Evolutionary conservation across 306 rosid species (phyloP).

Genomic region (Luffa acutangula): DNA sequence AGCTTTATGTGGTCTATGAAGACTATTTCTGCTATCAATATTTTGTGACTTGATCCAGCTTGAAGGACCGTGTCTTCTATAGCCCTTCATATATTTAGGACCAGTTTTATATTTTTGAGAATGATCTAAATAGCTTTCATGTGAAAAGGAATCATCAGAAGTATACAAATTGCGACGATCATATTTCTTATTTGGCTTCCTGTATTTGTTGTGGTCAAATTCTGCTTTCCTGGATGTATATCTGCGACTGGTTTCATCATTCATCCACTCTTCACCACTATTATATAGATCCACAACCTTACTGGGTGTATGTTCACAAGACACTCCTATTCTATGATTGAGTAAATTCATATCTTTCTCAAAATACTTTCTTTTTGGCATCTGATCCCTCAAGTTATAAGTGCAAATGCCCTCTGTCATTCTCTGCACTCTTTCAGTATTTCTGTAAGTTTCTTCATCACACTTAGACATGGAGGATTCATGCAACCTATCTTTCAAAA

Average conservation of each 20-base stretch:
- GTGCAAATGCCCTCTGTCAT: slow-evolving; percentile 29
- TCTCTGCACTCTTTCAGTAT: slow-evolving; percentile 33
- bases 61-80: slow-evolving; percentile 40
- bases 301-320: slow-evolving; percentile 39
- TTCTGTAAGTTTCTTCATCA: slow-evolving; percentile 34
- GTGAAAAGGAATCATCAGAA: slow-evolving; percentile 38
- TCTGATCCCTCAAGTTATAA: slow-evolving; percentile 37
- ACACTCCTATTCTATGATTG: slow-evolving; percentile 29
- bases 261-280: slow-evolving; percentile 49
- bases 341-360: slow-evolving; percentile 29
- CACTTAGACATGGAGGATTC: slow-evolving; percentile 31
- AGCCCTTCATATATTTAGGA: slow-evolving; percentile 37
- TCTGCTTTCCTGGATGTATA: slow-evolving; percentile 35
- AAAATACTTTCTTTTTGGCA: slow-evolving; percentile 46
- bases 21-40: slow-evolving; percentile 36
- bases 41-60: slow-evolving; percentile 43
- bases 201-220: slow-evolving; percentile 31
- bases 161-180: slow-evolving; percentile 27
- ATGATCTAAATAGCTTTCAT: slow-evolving; percentile 30
- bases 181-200: slow-evolving; percentile 32
- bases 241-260: slow-evolving; percentile 30
- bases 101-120: slow-evolving; percentile 32
- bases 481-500: slow-evolving; percentile 47
- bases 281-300: slow-evolving; percentile 42
- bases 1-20: slow-evolving; percentile 41